phyloP scores from a whole-genome alignment of 306 rosid species.

The Hippophae gyantsensis region DNA sequence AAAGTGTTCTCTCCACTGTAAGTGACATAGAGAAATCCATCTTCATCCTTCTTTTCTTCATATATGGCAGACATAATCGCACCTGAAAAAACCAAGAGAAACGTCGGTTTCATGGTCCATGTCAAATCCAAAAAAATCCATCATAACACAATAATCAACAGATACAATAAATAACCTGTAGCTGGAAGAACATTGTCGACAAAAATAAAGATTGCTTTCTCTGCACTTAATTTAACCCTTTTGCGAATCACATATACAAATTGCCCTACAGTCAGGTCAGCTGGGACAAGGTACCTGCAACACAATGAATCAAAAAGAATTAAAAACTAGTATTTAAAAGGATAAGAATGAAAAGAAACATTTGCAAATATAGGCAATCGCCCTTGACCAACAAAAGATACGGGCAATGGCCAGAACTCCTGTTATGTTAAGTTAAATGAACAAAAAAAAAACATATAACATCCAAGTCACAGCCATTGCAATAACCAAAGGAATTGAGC shows the following conservation, averaged over 20 bases:
- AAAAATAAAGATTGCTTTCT: slow-evolving; percentile 84
- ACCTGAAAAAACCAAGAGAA: slow-evolving; percentile 35
- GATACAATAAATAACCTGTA: slow-evolving; percentile 44
- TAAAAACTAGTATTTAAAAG: neutral
- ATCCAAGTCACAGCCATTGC: too few relatives aligned
- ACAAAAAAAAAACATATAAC: too few relatives aligned
- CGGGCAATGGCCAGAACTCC: too few relatives aligned
- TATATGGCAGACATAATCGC: slow-evolving; percentile 94
- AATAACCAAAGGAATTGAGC: too few relatives aligned
- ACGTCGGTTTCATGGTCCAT: slow-evolving; percentile 1
- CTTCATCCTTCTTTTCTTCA: slow-evolving; percentile 91
- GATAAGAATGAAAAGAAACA: neutral
- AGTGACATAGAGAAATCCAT: slow-evolving; percentile 79
- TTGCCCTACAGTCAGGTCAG: slow-evolving; percentile 84
- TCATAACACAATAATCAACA: slow-evolving; percentile 11
- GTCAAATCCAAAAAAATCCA: slow-evolving; percentile 5
- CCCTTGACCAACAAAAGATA: too few relatives aligned
- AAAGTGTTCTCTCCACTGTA: slow-evolving; percentile 94
- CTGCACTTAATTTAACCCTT: slow-evolving; percentile 80
- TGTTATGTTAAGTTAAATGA: too few relatives aligned
- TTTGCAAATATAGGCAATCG: too few relatives aligned
- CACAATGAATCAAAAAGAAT: neutral
- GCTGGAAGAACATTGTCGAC: slow-evolving; percentile 94
- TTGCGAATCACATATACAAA: slow-evolving; percentile 88
- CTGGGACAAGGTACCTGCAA: slow-evolving; percentile 82